phyloP scores from a whole-genome alignment of 768 basidiomycete genomes.

The Hygrophorus russula region DNA sequence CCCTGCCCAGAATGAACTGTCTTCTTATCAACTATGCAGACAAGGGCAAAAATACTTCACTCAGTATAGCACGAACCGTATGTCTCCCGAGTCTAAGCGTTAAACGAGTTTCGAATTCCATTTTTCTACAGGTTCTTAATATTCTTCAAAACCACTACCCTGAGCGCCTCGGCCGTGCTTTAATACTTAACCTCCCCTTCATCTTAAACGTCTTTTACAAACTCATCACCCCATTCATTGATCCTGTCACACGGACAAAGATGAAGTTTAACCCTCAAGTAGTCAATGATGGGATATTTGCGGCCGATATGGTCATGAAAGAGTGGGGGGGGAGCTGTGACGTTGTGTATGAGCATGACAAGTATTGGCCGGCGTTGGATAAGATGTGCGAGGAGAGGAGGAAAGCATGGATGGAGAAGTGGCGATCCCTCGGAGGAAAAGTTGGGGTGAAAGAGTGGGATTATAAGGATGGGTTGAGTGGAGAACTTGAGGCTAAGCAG shows the following conservation, averaged over 20 bases:
- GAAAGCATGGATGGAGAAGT: slow-evolving; percentile 40
- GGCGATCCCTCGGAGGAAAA: slow-evolving; percentile 56
- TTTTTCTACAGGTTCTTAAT: slow-evolving; percentile 25
- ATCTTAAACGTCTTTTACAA: slow-evolving; percentile 66
- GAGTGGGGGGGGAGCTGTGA: slow-evolving; percentile 61
- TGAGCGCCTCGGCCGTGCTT: slow-evolving; percentile 67
- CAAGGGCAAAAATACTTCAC: slow-evolving; percentile 45
- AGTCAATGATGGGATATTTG: slow-evolving; percentile 56
- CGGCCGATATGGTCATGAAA: slow-evolving; percentile 55
- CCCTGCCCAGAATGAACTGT: slow-evolving; percentile 39
- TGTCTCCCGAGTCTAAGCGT: not conserved
- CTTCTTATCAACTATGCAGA: slow-evolving; percentile 70
- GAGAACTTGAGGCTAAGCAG: not conserved
- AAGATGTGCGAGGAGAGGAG: slow-evolving; percentile 40
- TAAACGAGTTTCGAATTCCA: not conserved
- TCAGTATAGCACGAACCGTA: slow-evolving; percentile 28
- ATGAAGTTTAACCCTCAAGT: slow-evolving; percentile 66
- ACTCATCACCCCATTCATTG: slow-evolving; percentile 70
- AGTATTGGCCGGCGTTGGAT: slow-evolving; percentile 64
- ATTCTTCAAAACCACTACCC: slow-evolving; percentile 80
- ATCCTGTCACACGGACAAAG: slow-evolving; percentile 69
- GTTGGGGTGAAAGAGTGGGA: slow-evolving; percentile 76
- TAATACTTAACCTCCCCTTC: slow-evolving; percentile 78
- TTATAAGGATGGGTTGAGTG: slow-evolving; percentile 33
- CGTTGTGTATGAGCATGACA: slow-evolving; percentile 64